Evolutionary conservation across 2,329 filamentous ascomycete species (phyloP), one percentile per base, ranked within the genome.

Genomic region (Aspergillus sp.): DNA sequence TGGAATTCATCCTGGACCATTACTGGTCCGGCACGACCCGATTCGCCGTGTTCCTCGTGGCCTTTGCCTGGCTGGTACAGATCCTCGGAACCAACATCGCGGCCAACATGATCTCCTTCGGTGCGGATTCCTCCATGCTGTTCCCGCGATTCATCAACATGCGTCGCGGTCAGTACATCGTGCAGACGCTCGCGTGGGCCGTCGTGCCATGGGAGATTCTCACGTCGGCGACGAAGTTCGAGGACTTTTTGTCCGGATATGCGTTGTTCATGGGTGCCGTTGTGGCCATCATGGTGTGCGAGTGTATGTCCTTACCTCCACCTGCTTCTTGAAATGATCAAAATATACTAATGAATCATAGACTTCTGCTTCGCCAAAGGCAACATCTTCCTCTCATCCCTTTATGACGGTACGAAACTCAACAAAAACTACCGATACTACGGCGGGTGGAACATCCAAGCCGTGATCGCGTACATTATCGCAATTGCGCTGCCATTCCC

Each of bases 121-220:
- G 70, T 63, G 57, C 70, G 64, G 66, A 80, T 69, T 17, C 73
- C 64, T 57, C 74, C 63, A 57, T 78, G 78, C 80, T 43, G 74
- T 85, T 32, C 77, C 81, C 83, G 1, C 75, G 76, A 21, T 85
- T 80, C 68, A 72, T 85, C 63, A 84, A 85, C 66, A 84, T 86
- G 67, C 71, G 73, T 19, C 79, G 84, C 12, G 84, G 84, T 10
- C 81, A 80, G 51, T 70, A 85, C 28, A 72, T 85, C 43, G 78
- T 80, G 3, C 80, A 83, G 9, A 65, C 85, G 12, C 74, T 84
- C 3, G 82, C 81, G 39, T 87, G 84, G 83, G 80, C 80, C 2
- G 77, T 62, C 21, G 53, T 51, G 1, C 60, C 60, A 3, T 62
- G 57, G 60, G 55, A 62, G 36, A 62, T 62, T 43, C 54, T 62